A percentile compares a stretch with the other conserved stretches of the same genome.
These are phyloP conservation scores for Nigrograna mackinnonii DNA, from an alignment of 2,329 filamentous ascomycete species.

Conservation along the genomic window DNA sequence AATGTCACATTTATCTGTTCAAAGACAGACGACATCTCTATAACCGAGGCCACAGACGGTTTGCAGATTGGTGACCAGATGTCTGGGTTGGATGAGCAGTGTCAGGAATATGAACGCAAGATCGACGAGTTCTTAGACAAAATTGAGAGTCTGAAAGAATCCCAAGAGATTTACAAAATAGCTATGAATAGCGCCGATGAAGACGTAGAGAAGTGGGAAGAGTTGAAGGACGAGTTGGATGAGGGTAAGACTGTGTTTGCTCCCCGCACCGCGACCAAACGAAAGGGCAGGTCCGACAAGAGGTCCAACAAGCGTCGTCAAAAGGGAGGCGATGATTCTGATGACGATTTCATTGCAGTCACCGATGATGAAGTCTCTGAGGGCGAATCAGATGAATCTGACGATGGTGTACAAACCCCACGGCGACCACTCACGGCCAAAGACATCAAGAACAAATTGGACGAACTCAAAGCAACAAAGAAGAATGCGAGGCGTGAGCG, in stretches of 20 bases:
- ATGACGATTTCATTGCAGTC: conserved; percentile 16
- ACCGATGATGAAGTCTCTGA: conserved; percentile 23
- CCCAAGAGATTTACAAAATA: conserved; percentile 36
- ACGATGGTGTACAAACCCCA: conserved; percentile 20
- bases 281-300: not conserved
- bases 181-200: conserved; percentile 43
- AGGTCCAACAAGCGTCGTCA: conserved; percentile 45
- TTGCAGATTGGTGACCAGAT: conserved; percentile 41
- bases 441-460: conserved; percentile 47
- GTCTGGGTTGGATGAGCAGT: conserved; percentile 26
- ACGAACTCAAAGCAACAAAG: conserved; percentile 47
- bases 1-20: conserved; percentile 64
- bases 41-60: conserved; percentile 47
- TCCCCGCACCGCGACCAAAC: conserved; percentile 13
- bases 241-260: conserved; percentile 49
- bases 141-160: conserved; percentile 33
- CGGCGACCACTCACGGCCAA: conserved; percentile 44
- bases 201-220: conserved; percentile 51
- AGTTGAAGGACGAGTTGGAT: conserved; percentile 39
- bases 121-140: conserved; percentile 19
- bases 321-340: conserved; percentile 27
- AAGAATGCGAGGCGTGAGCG: conserved; percentile 43
- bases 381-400: conserved; percentile 22
- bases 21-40: conserved; percentile 65
- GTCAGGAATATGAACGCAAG: conserved; percentile 15